Conservation (phyloP, 2,329 filamentous ascomycete species). For the Penicillium sp. region DNA sequence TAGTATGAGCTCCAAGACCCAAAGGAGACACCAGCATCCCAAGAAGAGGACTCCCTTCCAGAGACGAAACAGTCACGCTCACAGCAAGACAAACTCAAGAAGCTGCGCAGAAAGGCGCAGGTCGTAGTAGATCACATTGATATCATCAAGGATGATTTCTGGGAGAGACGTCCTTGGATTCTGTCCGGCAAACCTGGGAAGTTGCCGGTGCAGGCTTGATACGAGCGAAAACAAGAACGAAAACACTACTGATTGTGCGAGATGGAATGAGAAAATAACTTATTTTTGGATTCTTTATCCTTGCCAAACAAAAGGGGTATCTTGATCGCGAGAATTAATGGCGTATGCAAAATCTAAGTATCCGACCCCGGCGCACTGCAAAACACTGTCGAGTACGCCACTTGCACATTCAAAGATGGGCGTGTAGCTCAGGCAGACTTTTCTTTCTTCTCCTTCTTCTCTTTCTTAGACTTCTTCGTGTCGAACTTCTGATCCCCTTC, state of each 20-base stretch:
- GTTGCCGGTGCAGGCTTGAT: constrained; percentile 56
- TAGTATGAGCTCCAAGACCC: constrained; percentile 72
- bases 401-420: constrained; percentile 44
- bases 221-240: neutral
- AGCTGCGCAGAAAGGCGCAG: constrained; percentile 76
- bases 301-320: constrained; percentile 40
- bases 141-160: constrained; percentile 95
- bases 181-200: constrained; percentile 74
- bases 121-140: constrained; percentile 86
- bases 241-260: neutral
- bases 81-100: constrained; percentile 81
- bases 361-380: constrained; percentile 13
- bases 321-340: constrained; percentile 29
- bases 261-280: constrained; percentile 21
- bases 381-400: constrained; percentile 9
- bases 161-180: constrained; percentile 84
- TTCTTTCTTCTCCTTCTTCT: constrained; percentile 42
- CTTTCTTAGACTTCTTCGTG: constrained; percentile 52
- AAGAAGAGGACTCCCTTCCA: constrained; percentile 25
- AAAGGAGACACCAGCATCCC: constrained; percentile 37
- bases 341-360: constrained; percentile 26
- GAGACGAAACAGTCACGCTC: constrained; percentile 69
- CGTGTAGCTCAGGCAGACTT: constrained; percentile 15
- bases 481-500: constrained; percentile 38
- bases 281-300: constrained; percentile 14